Conservation (phyloP, 1,284 basidiomycete species). For the Agroathelia rolfsii region DNA sequence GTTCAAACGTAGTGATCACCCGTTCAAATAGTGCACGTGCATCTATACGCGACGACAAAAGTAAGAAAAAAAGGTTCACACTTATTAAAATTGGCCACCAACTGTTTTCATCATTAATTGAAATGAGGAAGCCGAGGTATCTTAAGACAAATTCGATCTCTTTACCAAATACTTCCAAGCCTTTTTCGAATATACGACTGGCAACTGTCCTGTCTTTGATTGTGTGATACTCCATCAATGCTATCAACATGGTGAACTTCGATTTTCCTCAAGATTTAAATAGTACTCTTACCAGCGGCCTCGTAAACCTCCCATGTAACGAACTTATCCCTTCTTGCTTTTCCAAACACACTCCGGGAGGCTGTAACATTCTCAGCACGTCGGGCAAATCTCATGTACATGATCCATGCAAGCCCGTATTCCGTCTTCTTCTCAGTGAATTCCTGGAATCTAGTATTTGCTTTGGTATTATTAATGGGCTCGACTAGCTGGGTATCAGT, state of each 20-base stretch:
- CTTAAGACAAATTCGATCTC: slow-evolving; percentile 82
- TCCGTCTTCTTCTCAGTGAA: slow-evolving; percentile 54
- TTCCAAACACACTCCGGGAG: slow-evolving; percentile 72
- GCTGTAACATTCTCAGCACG: slow-evolving; percentile 79
- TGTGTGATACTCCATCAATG: slow-evolving; percentile 93
- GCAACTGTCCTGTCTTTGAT: slow-evolving; percentile 82
- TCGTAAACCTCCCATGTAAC: slow-evolving; percentile 92
- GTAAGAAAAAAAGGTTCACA: slow-evolving; percentile 3
- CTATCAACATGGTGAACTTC: slow-evolving; percentile 28
- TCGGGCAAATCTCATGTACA: slow-evolving; percentile 89
- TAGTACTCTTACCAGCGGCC: slow-evolving; percentile 58
- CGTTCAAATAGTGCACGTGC: slow-evolving; percentile 93
- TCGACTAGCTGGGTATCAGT: no score
- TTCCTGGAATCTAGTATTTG: slow-evolving; percentile 35
- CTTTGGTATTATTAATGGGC: slow-evolving; percentile 39
- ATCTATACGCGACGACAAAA: slow-evolving; percentile 39
- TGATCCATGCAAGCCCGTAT: slow-evolving; percentile 64
- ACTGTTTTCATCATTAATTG: slow-evolving; percentile 95
- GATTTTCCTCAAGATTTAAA: slow-evolving; percentile 4
- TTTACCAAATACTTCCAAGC: slow-evolving; percentile 77
- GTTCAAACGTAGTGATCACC: slow-evolving; percentile 68
- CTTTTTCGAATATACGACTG: slow-evolving; percentile 89
- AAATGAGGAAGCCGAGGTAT: slow-evolving; percentile 90
- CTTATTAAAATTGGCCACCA: slow-evolving; percentile 20
- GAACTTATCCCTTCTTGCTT: slow-evolving; percentile 79